Evolutionary conservation across 192 early-diverging fungal species (phyloP).

Genomic region (Podila verticillata): DNA sequence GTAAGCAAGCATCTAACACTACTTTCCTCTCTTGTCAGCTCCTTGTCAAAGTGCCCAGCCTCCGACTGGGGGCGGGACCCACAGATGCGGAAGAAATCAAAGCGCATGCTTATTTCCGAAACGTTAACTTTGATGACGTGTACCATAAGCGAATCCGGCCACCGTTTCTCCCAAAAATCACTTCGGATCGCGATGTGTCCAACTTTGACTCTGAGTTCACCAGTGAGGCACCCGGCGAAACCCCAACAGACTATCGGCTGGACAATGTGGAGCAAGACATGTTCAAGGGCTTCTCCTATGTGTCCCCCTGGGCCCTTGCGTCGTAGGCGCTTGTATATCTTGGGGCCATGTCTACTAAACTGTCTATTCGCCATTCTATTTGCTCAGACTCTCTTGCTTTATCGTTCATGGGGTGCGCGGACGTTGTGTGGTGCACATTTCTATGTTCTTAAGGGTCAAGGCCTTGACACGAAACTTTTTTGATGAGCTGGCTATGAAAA

Average conservation of each 20-base stretch:
- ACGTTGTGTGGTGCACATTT: no score
- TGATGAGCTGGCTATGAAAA: no score
- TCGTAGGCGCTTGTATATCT: no score
- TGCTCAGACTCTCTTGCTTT: no score
- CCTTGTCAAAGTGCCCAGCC: conserved; percentile 63
- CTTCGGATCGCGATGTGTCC: conserved; percentile 62
- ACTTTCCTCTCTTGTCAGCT: conserved; percentile 33
- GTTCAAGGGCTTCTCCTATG: conserved; percentile 50
- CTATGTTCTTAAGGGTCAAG: no score
- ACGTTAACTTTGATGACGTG: conserved; percentile 84
- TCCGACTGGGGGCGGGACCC: conserved; percentile 68
- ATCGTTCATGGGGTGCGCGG: no score
- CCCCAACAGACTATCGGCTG: conserved; percentile 43
- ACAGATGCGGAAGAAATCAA: conserved; percentile 77
- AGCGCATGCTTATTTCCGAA: conserved; percentile 79
- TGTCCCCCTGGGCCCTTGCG: conserved; percentile 26
- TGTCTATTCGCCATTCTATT: no score
- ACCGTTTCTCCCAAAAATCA: conserved; percentile 73
- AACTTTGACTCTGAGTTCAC: conserved; percentile 69
- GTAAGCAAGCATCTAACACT: not conserved
- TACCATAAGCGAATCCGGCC: conserved; percentile 69
- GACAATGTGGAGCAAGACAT: conserved; percentile 43
- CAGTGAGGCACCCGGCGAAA: conserved; percentile 56
- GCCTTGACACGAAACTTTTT: no score
- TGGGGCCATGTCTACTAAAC: no score